These are phyloP conservation scores for Cytospora chrysosperma DNA, from an alignment of 2,329 filamentous ascomycete species.

Conservation along the genomic window DNA sequence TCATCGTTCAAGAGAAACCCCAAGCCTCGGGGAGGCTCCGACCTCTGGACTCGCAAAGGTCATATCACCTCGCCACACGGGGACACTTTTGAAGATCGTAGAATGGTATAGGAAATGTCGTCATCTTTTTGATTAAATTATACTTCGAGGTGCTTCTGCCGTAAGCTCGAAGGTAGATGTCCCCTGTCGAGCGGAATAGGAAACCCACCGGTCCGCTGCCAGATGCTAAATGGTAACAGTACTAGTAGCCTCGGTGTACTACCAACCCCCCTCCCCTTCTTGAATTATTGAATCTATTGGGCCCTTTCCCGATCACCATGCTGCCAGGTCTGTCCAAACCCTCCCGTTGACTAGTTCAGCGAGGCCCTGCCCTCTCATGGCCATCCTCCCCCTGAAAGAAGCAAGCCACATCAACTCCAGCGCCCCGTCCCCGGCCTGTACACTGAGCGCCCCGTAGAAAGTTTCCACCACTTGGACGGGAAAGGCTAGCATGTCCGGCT, in stretches of 20 bases:
- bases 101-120: neutral
- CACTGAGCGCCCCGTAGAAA: constrained; percentile 39
- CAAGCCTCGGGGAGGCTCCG: neutral
- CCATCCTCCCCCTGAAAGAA: constrained; percentile 41
- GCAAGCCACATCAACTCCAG: constrained; percentile 51
- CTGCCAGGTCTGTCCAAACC: constrained; percentile 38
- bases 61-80: neutral
- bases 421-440: constrained; percentile 41
- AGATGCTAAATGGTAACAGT: neutral
- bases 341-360: constrained; percentile 39
- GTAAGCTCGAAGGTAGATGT: neutral
- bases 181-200: neutral
- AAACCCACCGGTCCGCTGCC: neutral
- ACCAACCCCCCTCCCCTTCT: no score
- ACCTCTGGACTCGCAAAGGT: neutral
- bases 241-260: neutral
- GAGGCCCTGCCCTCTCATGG: constrained; percentile 42
- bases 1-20: neutral
- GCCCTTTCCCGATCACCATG: constrained; percentile 3
- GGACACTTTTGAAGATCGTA: neutral
- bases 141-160: neutral
- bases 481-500: constrained; percentile 47
- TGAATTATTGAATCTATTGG: neutral
- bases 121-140: neutral
- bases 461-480: constrained; percentile 44